Base-by-base conservation (phyloP, 495 filamentous ascomycete genomes). In the Parathielavia appendiculata region DNA sequence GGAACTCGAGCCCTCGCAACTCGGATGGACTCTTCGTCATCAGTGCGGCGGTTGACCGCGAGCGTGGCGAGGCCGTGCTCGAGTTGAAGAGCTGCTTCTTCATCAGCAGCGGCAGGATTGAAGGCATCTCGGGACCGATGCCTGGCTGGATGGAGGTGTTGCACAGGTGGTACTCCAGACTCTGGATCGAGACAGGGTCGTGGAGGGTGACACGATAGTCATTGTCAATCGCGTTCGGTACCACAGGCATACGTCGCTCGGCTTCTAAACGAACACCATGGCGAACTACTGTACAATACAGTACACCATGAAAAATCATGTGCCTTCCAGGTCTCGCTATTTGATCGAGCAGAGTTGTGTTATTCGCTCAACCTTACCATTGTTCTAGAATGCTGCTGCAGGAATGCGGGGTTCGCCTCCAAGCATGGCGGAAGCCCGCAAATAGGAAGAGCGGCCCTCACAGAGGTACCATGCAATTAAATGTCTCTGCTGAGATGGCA, bases 11-110 rank as follows among this genome's bases (percentile, higher is more conserved):
- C 0, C 76, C 84, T 26, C 74, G 86, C 38, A 73, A 77, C 22
- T 83, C 79, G 17, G 87, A 90, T 68, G 86, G 87, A 0, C 71
- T 91, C 30, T 87, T 91, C 61, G 80, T 87, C 65, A 84, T 91
- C 64, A 76, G 79, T 20, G 85, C 83, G 0, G 73, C 76, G 26
- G 75, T 89, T 51, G 84, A 88, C 63, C 69, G 69, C 46, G 78
- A 82, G 4, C 73, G 82, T 47, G 76, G 78, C 14, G 76, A 83
- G 45, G 87, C 76, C 10, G 83, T 86, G 65, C 83, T 90, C 57
- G 75, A 73, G 10, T 71, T 91, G 51, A 89, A 89, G 81, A 87
- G 82, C 63, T 78, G 78, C 62, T 79, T 88, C 63, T 86, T 80
- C 69, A 70, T 23, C 60, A 75, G 73, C 60, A 63, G 59, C n/a